Evolutionary conservation across 2,329 filamentous ascomycete species (phyloP).

Genomic region (Cordyceps tenuipes): DNA sequence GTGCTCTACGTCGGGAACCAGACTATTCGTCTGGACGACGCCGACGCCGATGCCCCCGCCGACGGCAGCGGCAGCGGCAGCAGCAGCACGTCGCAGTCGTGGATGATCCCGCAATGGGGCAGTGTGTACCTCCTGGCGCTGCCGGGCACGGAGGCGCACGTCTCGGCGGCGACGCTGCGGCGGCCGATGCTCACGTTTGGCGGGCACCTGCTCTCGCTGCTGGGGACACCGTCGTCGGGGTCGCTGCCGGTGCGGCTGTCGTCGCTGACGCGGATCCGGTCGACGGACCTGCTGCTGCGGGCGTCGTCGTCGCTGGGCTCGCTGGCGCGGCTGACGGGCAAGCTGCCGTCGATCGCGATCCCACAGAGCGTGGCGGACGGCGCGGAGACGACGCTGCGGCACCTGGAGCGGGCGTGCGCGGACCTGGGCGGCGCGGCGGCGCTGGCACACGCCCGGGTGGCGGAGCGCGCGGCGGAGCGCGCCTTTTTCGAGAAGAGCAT

Average conservation of each 20-base stretch:
- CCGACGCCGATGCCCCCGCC: conserved; percentile 29
- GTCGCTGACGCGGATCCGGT: conserved; percentile 75
- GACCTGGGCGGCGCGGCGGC: conserved; percentile 59
- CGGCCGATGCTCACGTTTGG: conserved; percentile 85
- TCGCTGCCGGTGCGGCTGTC: conserved; percentile 80
- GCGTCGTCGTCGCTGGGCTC: conserved; percentile 93
- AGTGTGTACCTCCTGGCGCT: conserved; percentile 52
- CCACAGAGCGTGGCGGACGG: conserved; percentile 79
- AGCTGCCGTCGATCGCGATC: conserved; percentile 84
- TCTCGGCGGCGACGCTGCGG: conserved; percentile 59
- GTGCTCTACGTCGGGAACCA: conserved; percentile 80
- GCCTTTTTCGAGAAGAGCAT: conserved; percentile 99
- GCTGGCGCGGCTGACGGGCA: conserved; percentile 73
- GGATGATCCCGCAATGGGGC: conserved; percentile 96
- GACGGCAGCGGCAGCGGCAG: conserved; percentile 15
- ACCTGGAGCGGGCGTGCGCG: conserved; percentile 69
- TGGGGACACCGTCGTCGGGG: conserved; percentile 75
- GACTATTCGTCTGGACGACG: conserved; percentile 47
- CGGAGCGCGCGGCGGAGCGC: conserved; percentile 80
- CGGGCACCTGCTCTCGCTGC: conserved; percentile 76
- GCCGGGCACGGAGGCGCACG: conserved; percentile 35
- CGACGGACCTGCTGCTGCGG: conserved; percentile 75
- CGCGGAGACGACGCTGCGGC: conserved; percentile 68
- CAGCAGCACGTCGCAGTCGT: conserved; percentile 48
- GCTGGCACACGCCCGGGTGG: conserved; percentile 71